Conservation (phyloP, 2,329 filamentous ascomycete genomes). For the Aureobasidium sp. region DNA sequence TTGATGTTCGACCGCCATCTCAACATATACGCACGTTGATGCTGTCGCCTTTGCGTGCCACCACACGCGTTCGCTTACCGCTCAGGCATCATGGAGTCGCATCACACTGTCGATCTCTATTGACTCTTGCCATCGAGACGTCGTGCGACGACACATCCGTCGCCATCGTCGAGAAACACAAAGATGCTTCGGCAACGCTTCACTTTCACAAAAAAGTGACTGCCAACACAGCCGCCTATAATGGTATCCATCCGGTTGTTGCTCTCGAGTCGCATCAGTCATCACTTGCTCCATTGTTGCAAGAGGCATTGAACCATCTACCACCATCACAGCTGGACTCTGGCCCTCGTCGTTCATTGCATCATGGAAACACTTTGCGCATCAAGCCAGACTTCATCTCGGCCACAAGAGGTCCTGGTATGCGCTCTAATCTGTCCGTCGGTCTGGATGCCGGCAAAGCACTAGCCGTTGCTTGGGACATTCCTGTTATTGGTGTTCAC, state of each 20-base stretch:
- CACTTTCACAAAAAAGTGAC: conserved; percentile 78
- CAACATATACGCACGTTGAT: background rate
- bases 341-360: background rate
- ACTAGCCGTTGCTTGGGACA: conserved; percentile 71
- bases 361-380: background rate
- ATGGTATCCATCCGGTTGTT: conserved; percentile 72
- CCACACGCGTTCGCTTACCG: background rate
- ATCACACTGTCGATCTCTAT: background rate
- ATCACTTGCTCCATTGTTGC: conserved; percentile 61
- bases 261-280: conserved; percentile 70
- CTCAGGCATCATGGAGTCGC: background rate
- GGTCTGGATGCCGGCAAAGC: conserved; percentile 84
- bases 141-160: conserved; percentile 93
- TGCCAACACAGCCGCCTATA: conserved; percentile 65
- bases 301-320: conserved; percentile 54
- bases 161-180: conserved; percentile 59
- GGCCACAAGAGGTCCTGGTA: conserved; percentile 85
- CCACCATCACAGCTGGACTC: conserved; percentile 30
- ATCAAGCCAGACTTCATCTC: conserved; percentile 72
- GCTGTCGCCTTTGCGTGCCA: conserved; percentile 9
- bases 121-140: conserved; percentile 67
- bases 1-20: background rate
- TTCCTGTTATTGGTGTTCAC: conserved; percentile 79
- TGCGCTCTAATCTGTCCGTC: conserved; percentile 68
- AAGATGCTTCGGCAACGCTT: conserved; percentile 17